These are phyloP conservation scores for Tricholomella constricta DNA, from an alignment of 768 basidiomycete genomes.

Conservation along the genomic window DNA sequence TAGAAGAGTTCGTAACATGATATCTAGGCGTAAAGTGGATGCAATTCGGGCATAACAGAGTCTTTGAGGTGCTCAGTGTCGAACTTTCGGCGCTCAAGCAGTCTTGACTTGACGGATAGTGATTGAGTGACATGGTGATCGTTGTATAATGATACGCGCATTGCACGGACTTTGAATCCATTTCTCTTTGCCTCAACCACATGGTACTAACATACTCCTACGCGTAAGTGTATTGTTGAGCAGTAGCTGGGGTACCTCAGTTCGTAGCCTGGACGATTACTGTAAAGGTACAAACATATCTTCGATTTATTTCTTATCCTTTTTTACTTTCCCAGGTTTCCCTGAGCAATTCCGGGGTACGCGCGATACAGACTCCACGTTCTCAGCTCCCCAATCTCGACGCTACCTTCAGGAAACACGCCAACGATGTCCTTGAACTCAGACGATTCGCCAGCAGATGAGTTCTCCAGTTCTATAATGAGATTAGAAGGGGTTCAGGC, in stretches of 20 bases:
- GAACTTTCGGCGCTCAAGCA: slow-evolving; percentile 2
- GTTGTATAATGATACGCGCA: slow-evolving; percentile 11
- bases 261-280: no score
- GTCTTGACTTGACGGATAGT: slow-evolving; percentile 11
- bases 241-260: no score
- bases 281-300: no score
- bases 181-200: not conserved
- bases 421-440: slow-evolving; percentile 15
- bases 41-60: slow-evolving; percentile 7
- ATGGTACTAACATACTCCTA: not conserved
- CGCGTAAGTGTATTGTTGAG: no score
- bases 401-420: slow-evolving; percentile 11
- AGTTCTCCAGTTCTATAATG: slow-evolving; percentile 20
- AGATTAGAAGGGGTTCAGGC: not conserved
- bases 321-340: slow-evolving; percentile 30
- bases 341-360: slow-evolving; percentile 48
- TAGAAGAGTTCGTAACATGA: slow-evolving; percentile 60
- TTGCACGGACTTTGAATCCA: slow-evolving; percentile 9
- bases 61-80: slow-evolving; percentile 9
- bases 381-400: slow-evolving; percentile 28
- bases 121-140: slow-evolving; percentile 17
- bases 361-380: slow-evolving; percentile 49
- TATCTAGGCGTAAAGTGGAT: not conserved
- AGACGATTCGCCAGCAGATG: slow-evolving; percentile 14
- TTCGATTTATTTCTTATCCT: no score